Conservation (phyloP, 2,329 filamentous ascomycete species). For the Clarireedia monteithiana region DNA sequence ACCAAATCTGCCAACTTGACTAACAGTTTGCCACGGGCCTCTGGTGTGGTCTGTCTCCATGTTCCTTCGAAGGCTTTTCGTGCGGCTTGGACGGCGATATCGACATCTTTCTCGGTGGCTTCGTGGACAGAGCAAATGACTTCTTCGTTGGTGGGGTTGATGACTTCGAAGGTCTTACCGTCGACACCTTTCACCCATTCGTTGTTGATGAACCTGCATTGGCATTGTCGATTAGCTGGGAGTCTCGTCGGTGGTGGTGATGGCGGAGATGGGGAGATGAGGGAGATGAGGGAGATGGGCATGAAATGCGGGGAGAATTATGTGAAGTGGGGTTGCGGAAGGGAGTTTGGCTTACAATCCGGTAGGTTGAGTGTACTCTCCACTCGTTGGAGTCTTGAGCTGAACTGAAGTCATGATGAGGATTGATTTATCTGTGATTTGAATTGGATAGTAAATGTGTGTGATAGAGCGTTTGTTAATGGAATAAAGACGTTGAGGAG, state of each 20-base stretch:
- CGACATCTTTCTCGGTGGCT: conserved; percentile 80
- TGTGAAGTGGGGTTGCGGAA: neutral
- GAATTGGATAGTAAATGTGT: neutral
- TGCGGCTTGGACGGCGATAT: conserved; percentile 74
- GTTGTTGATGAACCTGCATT: conserved; percentile 66
- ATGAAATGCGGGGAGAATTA: neutral
- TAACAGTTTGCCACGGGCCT: conserved; percentile 61
- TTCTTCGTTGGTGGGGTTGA: conserved; percentile 81
- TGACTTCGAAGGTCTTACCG: conserved; percentile 85
- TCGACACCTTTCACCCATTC: conserved; percentile 79
- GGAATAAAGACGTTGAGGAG: neutral
- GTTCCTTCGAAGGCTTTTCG: conserved; percentile 74
- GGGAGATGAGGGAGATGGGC: neutral
- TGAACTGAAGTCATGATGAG: conserved; percentile 23
- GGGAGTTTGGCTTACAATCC: conserved; percentile 34
- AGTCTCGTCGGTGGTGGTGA: no score
- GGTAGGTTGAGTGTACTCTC: conserved; percentile 30
- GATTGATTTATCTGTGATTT: neutral
- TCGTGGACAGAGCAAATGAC: conserved; percentile 77
- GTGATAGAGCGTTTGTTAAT: neutral
- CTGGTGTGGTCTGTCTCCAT: conserved; percentile 63
- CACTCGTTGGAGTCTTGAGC: conserved; percentile 26
- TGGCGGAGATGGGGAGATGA: neutral
- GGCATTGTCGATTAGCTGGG: no score
- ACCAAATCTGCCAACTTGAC: conserved; percentile 71